phyloP scores from a whole-genome alignment of 768 basidiomycete genomes.

The Xanthoconium purpureum region DNA sequence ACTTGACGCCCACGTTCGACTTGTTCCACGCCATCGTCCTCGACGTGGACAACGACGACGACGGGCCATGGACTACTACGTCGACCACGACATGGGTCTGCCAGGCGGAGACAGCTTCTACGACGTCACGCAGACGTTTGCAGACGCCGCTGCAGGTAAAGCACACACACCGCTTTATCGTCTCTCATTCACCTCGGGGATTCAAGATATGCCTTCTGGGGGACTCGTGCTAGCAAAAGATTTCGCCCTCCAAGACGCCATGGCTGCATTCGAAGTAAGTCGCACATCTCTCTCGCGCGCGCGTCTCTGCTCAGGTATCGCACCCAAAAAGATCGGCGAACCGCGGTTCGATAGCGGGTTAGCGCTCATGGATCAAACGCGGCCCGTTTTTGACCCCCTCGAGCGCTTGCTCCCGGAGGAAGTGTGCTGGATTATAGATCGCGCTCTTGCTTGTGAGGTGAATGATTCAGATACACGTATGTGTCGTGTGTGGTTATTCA shows the following conservation, averaged over 20 bases:
- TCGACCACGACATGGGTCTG: conserved; percentile 12
- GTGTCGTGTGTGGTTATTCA: conserved; percentile 11
- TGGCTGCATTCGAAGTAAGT: conserved; percentile 86
- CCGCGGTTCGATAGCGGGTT: conserved; percentile 86
- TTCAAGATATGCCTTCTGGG: conserved; percentile 59
- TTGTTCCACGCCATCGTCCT: conserved; percentile 2
- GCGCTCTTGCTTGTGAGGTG: conserved; percentile 76
- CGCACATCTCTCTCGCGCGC: background rate
- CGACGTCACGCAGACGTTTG: conserved; percentile 62
- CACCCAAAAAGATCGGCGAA: conserved; percentile 74
- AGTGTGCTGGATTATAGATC: conserved; percentile 85
- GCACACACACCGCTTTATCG: background rate
- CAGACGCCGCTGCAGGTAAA: conserved; percentile 59
- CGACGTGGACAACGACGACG: conserved; percentile 4
- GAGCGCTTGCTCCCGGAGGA: conserved; percentile 69
- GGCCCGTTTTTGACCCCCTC: conserved; percentile 60
- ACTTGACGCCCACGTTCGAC: conserved; percentile 1
- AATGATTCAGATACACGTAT: conserved; percentile 21
- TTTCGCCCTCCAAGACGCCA: conserved; percentile 82
- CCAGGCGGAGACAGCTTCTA: conserved; percentile 62
- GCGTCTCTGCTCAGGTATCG: conserved; percentile 10
- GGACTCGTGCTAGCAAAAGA: conserved; percentile 63
- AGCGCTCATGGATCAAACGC: conserved; percentile 39
- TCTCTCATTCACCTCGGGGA: conserved; percentile 18
- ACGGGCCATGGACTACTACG: conserved; percentile 17